Evolutionary conservation across 495 filamentous ascomycete species (phyloP), one percentile per base, ranked within the genome.

Genomic region (Lentithecium fluviatile): DNA sequence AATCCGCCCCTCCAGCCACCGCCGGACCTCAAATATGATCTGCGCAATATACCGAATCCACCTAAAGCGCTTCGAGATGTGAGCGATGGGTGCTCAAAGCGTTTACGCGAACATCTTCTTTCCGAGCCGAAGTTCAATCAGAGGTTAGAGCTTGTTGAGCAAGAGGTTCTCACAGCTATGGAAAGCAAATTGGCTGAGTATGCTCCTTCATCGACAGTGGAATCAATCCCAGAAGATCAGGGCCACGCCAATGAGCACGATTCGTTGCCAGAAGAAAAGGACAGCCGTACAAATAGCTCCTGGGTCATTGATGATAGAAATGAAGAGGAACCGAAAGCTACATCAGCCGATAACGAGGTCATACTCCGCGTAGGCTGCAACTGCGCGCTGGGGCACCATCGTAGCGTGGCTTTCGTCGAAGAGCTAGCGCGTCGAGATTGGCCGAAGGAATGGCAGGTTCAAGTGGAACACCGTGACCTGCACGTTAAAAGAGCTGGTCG

Each of bases 371-470:
- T 65, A 8, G 62, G 62, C 46, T 66, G 63, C 34, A 61, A 66
- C 46, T 66, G 63, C 40, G 63, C 63, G 17, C 63, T 66, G 3
- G 63, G 57, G 2, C 62, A 61, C 34, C 58, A 66, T 36, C 56
- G 63, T 17, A 51, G 37, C 6, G 63, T 66, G 2, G 58, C 52
- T 20, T 66, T 66, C 51, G 57, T 61, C 23, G 17, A 24, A 6
- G 63, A 66, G 40, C 63, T 66, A 11, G 51, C 57, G 11, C n/a
- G n/a, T 13, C 26, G 38, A n/a, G 23, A 45, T 21, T 66, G 57
- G 58, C 63, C 63, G 7, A 52, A 37, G 15, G 52, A 52, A 11
- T 66, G 58, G 63, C 15, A 38, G 6, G 45, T 60, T 8, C 20
- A 52, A 23, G 25, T 65, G 15, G 29, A 56, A 4, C 56, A 60